Evolutionary conservation across 495 filamentous ascomycete species (phyloP), one percentile per base, ranked within the genome.

Genomic region (Aspergillus haitiensis): DNA sequence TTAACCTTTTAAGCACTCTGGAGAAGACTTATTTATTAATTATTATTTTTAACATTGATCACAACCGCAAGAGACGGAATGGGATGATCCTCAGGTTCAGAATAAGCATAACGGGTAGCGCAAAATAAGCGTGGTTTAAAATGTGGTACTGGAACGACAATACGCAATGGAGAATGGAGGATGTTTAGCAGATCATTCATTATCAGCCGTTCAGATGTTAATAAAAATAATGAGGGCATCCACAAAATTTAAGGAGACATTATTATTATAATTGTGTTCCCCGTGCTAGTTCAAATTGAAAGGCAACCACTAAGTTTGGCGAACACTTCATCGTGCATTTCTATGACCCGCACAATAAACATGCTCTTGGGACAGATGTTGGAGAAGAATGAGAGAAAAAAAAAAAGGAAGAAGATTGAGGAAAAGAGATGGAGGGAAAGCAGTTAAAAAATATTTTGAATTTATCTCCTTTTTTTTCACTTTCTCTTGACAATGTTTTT

Each of bases 61-160:
- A 7, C 13, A 21, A 13, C n/a, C 31, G 59, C 36, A 59, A 21
- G 21, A 32, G 37, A 49, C 58, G 47, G 58, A 46, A 56, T 52
- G 52, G 44, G 48, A 60, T 33, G 39, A 54, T 55, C 57, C 55
- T 59, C 54, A 64, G 57, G 54, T 44, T 55, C 50, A 42, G 62
- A 66, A 69, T 69, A 69, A 69, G 67, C 67, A 69, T 69, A 69
- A 66, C 53, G 42, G 63, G 44, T 66, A 69, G 64, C 67, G 66
- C 66, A 62, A 61, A 60, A 55, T 64, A 68, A 64, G 63, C 63
- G 64, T 59, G 34, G 39, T 32, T 54, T 40, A 47, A 64, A 69
- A 55, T 69, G 53, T 63, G 67, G 67, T 69, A 64, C 67, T 27
- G 21, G 21, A 1, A 27, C 21, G 21, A 27, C 21, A 27, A 27